phyloP scores from a whole-genome alignment of 441 rosid genomes.

The Populus hybrid region DNA sequence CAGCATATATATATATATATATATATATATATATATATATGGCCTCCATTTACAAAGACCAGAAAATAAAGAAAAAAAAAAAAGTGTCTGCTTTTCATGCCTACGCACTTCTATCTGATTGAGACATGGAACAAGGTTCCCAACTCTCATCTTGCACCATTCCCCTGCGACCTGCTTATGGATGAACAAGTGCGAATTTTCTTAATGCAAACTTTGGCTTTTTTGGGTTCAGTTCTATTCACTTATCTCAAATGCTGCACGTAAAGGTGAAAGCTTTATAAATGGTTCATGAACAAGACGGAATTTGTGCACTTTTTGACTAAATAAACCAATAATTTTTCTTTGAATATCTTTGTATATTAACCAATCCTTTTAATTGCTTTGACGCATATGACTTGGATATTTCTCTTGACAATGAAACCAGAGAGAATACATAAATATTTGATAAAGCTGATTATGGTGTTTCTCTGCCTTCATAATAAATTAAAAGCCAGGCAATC shows the following conservation, averaged over 20 bases:
- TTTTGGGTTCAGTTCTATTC: background rate
- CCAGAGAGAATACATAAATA: background rate
- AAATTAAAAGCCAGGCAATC: background rate
- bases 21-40: too few species aligned
- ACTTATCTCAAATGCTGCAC: background rate
- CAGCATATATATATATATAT: too few species aligned
- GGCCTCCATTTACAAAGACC: constrained; percentile 1
- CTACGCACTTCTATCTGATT: constrained; percentile 14
- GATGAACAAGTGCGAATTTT: background rate
- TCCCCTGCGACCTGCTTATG: background rate
- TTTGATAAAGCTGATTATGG: too few species aligned
- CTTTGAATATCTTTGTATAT: too few species aligned
- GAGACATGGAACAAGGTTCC: constrained; percentile 38
- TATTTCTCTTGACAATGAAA: too few species aligned
- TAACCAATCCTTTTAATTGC: background rate
- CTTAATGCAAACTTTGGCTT: background rate
- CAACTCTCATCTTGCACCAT: constrained; percentile 19
- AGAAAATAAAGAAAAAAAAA: background rate
- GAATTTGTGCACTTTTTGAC: background rate
- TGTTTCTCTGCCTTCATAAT: too few species aligned
- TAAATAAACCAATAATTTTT: background rate
- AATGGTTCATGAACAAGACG: background rate
- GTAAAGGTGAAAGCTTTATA: background rate
- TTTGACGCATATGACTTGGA: too few species aligned
- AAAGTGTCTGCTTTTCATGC: constrained; percentile 1